Evolutionary conservation across 495 filamentous ascomycete genomes (phyloP).

Genomic region (Elasticomyces elasticus): DNA sequence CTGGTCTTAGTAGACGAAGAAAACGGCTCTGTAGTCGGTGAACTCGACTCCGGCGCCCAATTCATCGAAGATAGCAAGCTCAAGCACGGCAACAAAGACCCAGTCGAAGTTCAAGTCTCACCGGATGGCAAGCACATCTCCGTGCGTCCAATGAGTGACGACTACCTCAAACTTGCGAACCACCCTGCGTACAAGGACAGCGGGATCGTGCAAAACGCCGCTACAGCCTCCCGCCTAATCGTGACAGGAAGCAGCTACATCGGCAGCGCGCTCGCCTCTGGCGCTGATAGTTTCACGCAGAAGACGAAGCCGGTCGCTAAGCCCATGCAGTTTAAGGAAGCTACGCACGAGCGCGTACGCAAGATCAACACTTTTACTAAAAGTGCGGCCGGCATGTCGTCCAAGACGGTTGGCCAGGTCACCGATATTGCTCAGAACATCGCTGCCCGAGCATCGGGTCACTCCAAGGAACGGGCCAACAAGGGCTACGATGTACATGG

Average conservation of each 20-base stretch:
- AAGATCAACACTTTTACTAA: conserved; percentile 74
- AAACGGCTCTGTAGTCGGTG: conserved; percentile 84
- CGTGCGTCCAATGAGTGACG: conserved; percentile 64
- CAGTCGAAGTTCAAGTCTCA: conserved; percentile 82
- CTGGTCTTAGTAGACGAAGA: conserved; percentile 96
- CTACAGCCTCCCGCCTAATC: conserved; percentile 82
- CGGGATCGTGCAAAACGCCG: conserved; percentile 78
- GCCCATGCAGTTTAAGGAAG: conserved; percentile 77
- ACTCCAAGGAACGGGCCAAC: conserved; percentile 45
- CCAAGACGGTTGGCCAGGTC: conserved; percentile 79
- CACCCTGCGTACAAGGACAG: conserved; percentile 86
- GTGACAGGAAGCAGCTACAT: conserved; percentile 75
- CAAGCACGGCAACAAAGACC: conserved; percentile 78
- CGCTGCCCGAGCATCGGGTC: conserved; percentile 61
- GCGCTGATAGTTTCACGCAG: conserved; percentile 71
- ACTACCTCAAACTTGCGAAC: conserved; percentile 68
- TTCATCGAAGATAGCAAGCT: conserved; percentile 65
- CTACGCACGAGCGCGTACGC: conserved; percentile 73
- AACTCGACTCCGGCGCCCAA: conserved; percentile 71
- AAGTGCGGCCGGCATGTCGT: conserved; percentile 63
- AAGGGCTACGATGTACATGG: conserved; percentile 55
- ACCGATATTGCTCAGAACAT: conserved; percentile 75
- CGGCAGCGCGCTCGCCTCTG: conserved; percentile 60
- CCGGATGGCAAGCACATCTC: conserved; percentile 60
- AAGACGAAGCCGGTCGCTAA: conserved; percentile 64